phyloP scores from a whole-genome alignment of 345 rosid species.

The Crucihimalaya himalaica region DNA sequence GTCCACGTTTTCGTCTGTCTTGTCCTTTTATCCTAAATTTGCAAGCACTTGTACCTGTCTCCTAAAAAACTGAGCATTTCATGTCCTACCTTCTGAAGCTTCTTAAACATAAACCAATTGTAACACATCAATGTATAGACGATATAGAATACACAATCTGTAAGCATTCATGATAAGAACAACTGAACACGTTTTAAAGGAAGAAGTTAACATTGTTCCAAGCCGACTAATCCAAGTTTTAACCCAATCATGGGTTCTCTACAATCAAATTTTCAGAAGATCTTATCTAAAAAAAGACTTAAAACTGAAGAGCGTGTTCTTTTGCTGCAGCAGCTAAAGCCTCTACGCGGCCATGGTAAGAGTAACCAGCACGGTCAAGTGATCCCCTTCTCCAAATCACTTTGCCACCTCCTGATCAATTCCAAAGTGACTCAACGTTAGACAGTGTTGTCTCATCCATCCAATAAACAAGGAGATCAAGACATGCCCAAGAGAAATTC shows the following conservation, averaged over 20 bases:
- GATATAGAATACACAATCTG: neutral
- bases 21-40: constrained; percentile 23
- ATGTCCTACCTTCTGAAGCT: neutral
- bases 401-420: constrained; percentile 72
- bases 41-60: constrained; percentile 20
- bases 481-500: neutral
- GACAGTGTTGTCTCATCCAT: neutral
- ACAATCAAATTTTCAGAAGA: neutral
- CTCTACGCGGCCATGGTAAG: constrained; percentile 29
- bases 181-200: neutral
- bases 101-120: neutral
- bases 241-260: neutral
- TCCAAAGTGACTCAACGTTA: neutral
- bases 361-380: constrained; percentile 5
- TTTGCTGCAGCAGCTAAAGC: constrained; percentile 32
- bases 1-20: constrained; percentile 5
- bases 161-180: constrained; percentile 9
- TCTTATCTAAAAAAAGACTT: neutral
- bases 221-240: neutral
- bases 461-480: neutral
- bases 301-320: neutral
- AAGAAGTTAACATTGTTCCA: constrained; percentile 14
- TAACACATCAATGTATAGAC: neutral
- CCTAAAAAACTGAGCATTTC: neutral
- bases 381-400: constrained; percentile 82